phyloP scores from a whole-genome alignment of 2,329 filamentous ascomycete genomes.

The Fusarium sp. region DNA sequence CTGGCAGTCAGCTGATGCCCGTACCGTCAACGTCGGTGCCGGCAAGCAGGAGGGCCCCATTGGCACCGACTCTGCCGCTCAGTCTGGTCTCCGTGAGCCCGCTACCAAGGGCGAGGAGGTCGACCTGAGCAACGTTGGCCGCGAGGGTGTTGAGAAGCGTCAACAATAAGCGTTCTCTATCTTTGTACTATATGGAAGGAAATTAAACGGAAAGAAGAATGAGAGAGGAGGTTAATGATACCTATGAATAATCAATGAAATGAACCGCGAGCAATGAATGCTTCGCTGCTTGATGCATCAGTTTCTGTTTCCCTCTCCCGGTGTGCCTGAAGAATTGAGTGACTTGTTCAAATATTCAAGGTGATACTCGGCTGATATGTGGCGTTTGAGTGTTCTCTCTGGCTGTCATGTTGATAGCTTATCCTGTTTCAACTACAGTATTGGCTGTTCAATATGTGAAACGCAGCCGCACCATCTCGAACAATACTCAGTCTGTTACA shows the following conservation, averaged over 20 bases:
- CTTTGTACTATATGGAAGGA: neutral
- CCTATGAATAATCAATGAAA: conserved; percentile 24
- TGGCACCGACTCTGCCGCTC: conserved; percentile 61
- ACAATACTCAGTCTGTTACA: neutral
- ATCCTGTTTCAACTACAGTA: neutral
- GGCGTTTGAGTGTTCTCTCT: neutral
- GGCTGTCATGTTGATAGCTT: neutral
- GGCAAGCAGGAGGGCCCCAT: conserved; percentile 66
- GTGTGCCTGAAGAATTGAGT: neutral
- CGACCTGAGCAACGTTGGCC: conserved; percentile 70
- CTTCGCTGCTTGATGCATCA: neutral
- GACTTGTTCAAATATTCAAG: neutral
- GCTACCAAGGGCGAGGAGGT: conserved; percentile 67
- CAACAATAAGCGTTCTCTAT: conserved; percentile 15
- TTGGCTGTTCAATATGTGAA: neutral
- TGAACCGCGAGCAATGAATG: conserved; percentile 4
- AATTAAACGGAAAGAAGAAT: neutral
- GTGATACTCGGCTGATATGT: neutral
- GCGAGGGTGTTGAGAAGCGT: conserved; percentile 60
- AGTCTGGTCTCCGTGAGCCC: conserved; percentile 67
- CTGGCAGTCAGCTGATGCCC: conserved; percentile 78
- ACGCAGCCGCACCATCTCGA: neutral
- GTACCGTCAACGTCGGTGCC: conserved; percentile 77
- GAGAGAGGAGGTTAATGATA: conserved; percentile 25
- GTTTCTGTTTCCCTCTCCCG: neutral